Percentiles rank a stretch among this genome's conserved stretches.
Evolutionary conservation across 345 rosid species (phyloP).

Genomic region (Populus alba): DNA sequence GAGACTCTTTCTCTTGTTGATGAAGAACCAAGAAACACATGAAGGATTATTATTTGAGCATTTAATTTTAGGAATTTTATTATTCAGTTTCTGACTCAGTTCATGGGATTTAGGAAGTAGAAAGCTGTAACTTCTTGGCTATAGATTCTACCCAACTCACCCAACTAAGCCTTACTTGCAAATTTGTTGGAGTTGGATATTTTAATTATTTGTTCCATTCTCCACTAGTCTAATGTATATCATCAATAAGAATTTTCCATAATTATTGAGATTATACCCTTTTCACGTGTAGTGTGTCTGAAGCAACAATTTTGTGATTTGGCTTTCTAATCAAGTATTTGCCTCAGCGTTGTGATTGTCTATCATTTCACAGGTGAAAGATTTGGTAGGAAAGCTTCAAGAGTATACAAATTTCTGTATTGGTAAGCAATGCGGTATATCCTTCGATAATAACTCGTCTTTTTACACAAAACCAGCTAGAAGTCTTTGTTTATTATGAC

Average conservation of each 20-base stretch:
- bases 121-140: too few relatives aligned
- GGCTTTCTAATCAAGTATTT: background rate
- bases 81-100: too few relatives aligned
- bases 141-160: background rate
- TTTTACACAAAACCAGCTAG: background rate
- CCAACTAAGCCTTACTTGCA: background rate
- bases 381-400: constrained; percentile 54
- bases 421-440: constrained; percentile 41
- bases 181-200: background rate
- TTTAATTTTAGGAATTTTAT: too few relatives aligned
- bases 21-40: too few relatives aligned
- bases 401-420: constrained; percentile 62
- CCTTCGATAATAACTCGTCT: background rate
- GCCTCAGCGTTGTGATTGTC: background rate
- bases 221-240: background rate
- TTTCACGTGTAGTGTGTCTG: background rate
- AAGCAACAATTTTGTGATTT: background rate
- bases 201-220: background rate
- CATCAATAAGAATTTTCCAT: background rate
- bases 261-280: background rate
- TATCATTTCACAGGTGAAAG: constrained; percentile 51
- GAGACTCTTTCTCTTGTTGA: too few relatives aligned
- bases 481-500: too few relatives aligned
- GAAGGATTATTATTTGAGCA: too few relatives aligned
- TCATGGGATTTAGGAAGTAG: too few relatives aligned